These are phyloP conservation scores for Epichloe glyceriae DNA, from an alignment of 2,329 filamentous ascomycete species.

Conservation along the genomic window DNA sequence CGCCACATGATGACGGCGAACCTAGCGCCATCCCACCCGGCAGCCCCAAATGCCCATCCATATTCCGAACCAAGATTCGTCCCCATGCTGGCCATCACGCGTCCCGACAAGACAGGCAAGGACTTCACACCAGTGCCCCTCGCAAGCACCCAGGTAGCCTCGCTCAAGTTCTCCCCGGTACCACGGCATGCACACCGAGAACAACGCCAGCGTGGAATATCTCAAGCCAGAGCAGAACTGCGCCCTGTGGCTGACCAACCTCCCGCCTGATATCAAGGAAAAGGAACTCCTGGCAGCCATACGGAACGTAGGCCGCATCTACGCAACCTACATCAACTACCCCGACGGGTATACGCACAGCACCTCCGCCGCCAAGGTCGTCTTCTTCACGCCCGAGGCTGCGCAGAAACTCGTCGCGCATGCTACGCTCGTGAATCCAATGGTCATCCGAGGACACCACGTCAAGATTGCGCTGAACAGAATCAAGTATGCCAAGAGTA, in stretches of 20 bases:
- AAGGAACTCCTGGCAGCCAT: constrained; percentile 31
- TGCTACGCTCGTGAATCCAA: constrained; percentile 14
- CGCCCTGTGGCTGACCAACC: constrained; percentile 38
- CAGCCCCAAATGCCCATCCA: neutral
- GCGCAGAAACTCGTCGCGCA: constrained; percentile 21
- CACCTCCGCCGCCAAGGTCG: constrained; percentile 33
- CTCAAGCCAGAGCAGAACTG: constrained; percentile 29
- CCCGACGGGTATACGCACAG: constrained; percentile 25
- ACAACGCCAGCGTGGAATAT: constrained; percentile 22
- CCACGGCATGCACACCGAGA: constrained; percentile 22
- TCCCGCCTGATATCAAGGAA: constrained; percentile 30
- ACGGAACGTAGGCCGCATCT: constrained; percentile 35
- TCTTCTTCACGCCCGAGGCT: constrained; percentile 31
- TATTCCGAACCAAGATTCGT: constrained; percentile 6
- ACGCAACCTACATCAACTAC: constrained; percentile 36
- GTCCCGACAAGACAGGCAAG: constrained; percentile 7
- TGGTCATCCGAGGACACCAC: constrained; percentile 23
- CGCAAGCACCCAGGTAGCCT: neutral
- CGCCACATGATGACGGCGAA: too few relatives aligned
- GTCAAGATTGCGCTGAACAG: constrained; percentile 34
- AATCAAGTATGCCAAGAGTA: constrained; percentile 27
- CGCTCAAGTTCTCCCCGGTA: constrained; percentile 22
- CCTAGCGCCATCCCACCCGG: neutral
- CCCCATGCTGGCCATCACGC: constrained; percentile 13
- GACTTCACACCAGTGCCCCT: constrained; percentile 4